Conservation (phyloP, 2,329 filamentous ascomycete genomes). For the Neofusicoccum kwambonambiense region DNA sequence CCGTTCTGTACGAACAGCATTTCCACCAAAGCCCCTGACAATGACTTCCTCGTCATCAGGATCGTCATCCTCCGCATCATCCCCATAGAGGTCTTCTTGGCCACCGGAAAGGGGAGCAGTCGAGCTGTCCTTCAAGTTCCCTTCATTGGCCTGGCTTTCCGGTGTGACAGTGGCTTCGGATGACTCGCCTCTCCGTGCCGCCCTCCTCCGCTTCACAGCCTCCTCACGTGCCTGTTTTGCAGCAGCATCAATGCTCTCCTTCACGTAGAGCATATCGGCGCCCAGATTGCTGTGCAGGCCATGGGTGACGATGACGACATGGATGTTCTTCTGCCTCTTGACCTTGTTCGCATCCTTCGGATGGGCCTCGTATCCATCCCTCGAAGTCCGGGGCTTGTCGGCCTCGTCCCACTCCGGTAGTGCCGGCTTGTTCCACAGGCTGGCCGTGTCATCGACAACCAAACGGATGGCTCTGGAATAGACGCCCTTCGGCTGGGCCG, state of each 20-base stretch:
- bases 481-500: conserved; percentile 68
- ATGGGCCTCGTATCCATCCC: conserved; percentile 23
- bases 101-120: conserved; percentile 51
- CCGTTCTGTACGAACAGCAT: conserved; percentile 85
- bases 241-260: conserved; percentile 91
- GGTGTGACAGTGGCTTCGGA: conserved; percentile 14
- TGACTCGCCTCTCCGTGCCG: not conserved
- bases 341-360: conserved; percentile 18
- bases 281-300: conserved; percentile 94
- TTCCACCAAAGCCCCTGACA: conserved; percentile 85
- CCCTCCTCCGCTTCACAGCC: conserved; percentile 57
- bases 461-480: conserved; percentile 79
- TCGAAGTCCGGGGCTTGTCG: conserved; percentile 32
- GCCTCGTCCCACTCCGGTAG: conserved; percentile 62
- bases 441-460: conserved; percentile 81
- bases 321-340: conserved; percentile 72
- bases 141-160: conserved; percentile 18
- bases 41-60: conserved; percentile 82
- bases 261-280: conserved; percentile 94
- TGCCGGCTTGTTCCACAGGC: conserved; percentile 87
- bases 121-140: conserved; percentile 23
- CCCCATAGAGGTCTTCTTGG: conserved; percentile 46
- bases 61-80: conserved; percentile 49
- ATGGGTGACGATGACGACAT: conserved; percentile 90
- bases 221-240: conserved; percentile 71